phyloP scores from a whole-genome alignment of 2,329 filamentous ascomycete genomes.

The Colletotrichum sp. region DNA sequence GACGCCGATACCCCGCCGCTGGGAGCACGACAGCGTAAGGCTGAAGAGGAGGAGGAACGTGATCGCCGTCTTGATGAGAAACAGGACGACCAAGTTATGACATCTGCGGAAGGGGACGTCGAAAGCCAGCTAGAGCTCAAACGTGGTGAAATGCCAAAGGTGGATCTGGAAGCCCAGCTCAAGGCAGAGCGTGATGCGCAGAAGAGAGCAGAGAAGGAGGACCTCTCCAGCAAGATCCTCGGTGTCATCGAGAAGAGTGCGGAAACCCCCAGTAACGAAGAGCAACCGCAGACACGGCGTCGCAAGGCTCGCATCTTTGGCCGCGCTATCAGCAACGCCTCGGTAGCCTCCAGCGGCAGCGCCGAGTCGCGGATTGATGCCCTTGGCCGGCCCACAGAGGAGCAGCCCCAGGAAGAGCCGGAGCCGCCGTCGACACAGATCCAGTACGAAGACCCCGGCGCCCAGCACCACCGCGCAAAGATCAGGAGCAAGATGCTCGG shows the following conservation, averaged over 20 bases:
- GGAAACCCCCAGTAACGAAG: conserved; percentile 19
- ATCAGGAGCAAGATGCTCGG: conserved; percentile 49
- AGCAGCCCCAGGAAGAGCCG: background rate
- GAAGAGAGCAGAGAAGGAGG: conserved; percentile 43
- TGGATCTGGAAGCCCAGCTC: conserved; percentile 23
- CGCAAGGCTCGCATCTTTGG: conserved; percentile 58
- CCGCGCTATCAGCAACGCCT: conserved; percentile 63
- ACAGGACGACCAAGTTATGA: background rate
- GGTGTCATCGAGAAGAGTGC: conserved; percentile 42
- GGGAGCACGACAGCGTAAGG: background rate
- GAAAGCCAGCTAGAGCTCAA: background rate
- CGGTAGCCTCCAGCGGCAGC: conserved; percentile 53
- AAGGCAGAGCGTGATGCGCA: conserved; percentile 15
- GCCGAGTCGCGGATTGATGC: conserved; percentile 36
- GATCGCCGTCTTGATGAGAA: background rate
- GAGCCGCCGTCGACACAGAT: conserved; percentile 56
- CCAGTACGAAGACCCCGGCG: conserved; percentile 57
- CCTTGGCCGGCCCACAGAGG: background rate
- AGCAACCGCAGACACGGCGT: conserved; percentile 17
- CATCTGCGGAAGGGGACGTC: background rate
- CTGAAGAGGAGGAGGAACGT: background rate
- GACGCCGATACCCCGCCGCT: background rate
- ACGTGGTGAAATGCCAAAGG: conserved; percentile 1
- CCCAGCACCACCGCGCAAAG: conserved; percentile 45
- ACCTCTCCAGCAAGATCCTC: conserved; percentile 47